Base-by-base conservation (phyloP, 1,284 basidiomycete genomes). In the Amylostereum areolatum region DNA sequence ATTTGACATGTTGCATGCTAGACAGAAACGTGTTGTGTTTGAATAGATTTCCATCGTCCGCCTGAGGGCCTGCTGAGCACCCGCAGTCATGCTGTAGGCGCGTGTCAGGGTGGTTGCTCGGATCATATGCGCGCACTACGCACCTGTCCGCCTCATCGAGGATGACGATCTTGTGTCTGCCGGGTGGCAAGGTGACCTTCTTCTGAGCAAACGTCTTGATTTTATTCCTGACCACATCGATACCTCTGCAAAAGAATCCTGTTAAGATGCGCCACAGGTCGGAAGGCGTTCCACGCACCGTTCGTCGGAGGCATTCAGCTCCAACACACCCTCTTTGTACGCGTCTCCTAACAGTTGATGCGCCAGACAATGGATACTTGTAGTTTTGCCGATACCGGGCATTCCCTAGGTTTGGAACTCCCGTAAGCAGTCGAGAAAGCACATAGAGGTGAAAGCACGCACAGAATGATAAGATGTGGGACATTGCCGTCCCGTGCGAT, bases 31-130 rank as follows among this genome's bases (percentile, higher is more conserved):
- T 0, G 97, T 99, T 6, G 97, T 99, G 65, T 97, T 97, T 39
- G 93, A 92, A 69, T 89, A 99, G 55, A 99, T 97, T 70, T 99
- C 97, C 97, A 99, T 99, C 10, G 97, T 99, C 58, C 97, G 80
- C 48, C 97, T 81, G 9, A 99, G 77, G 1, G 97, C 97, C 71
- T 99, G 97, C 67, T 99, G 97, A 10, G 97, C 97, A 31, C 97
- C 97, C 0, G 90, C 80, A 6, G 97, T 99, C 97, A 99, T 99
- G 57, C 92, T 88, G 45, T 7, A 37, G 29, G 2, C 5, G 5
- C 43, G 29, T 25, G 29, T 56, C 5, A 53, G 47, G 12, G 34
- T 3, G 8, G 9, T 30, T 4, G 10, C 12, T 5, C 2, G 10
- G 10, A 28, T 28, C 29, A 6, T 39, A 33, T 18, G 40, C 3